Evolutionary conservation across 2,329 filamentous ascomycete species (phyloP).

Genomic region (Alternaria tenuissima): DNA sequence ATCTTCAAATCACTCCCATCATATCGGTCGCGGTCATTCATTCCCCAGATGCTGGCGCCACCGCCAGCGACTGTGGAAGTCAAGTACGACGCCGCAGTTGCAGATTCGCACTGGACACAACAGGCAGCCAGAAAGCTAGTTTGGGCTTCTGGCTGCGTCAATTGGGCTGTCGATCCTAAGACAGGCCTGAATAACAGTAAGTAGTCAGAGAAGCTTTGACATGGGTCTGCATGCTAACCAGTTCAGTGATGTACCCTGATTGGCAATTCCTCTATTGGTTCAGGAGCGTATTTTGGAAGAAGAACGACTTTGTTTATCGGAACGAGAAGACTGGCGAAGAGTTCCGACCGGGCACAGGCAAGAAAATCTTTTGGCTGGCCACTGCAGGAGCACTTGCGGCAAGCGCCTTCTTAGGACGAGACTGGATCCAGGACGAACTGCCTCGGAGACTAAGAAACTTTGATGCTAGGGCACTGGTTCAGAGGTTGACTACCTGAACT

Average conservation of each 20-base stretch:
- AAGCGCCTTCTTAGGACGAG: conserved; percentile 24
- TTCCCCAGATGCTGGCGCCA: conserved; percentile 30
- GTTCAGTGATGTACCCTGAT: conserved; percentile 59
- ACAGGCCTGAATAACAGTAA: conserved; percentile 57
- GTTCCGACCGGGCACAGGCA: conserved; percentile 22
- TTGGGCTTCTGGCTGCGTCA: conserved; percentile 60
- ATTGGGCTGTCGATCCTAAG: conserved; percentile 60
- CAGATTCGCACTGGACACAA: conserved; percentile 54
- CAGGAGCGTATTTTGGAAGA: conserved; percentile 56
- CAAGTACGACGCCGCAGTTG: conserved; percentile 45
- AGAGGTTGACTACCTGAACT: conserved; percentile 4
- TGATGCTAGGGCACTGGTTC: conserved; percentile 8
- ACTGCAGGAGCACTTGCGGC: conserved; percentile 17
- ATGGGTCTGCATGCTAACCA: background rate
- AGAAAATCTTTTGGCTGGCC: conserved; percentile 17
- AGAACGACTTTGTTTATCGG: conserved; percentile 50
- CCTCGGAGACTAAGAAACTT: conserved; percentile 19
- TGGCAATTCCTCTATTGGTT: conserved; percentile 61
- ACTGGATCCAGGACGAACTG: conserved; percentile 26
- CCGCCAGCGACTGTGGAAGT: conserved; percentile 48
- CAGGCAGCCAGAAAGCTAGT: conserved; percentile 55
- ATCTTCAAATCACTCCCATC: conserved; percentile 49
- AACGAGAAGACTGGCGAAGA: conserved; percentile 30
- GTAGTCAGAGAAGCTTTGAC: background rate
- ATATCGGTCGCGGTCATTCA: conserved; percentile 32